Evolutionary conservation across 2,329 filamentous ascomycete species (phyloP), one percentile per base, ranked within the genome.

Genomic region (Fusarium hainanense): DNA sequence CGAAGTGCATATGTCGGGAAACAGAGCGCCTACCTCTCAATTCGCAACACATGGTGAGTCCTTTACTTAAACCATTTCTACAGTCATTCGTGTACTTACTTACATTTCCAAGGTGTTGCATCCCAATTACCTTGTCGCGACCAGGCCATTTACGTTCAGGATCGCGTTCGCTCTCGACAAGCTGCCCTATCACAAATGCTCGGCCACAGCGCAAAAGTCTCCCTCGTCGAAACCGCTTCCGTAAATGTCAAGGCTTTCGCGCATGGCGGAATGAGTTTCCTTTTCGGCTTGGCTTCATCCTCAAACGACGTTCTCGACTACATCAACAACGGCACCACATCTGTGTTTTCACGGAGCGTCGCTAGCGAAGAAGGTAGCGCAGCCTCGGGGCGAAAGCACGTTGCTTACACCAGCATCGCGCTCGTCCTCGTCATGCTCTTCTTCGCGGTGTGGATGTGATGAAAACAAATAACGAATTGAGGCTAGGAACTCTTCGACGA

Each of bases 261-360:
- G 14, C 88, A 93, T 73, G 91, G 89, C 43, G 92, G 92, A 60
- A 95, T 97, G 78, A 97, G 97, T 78, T 81, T 93, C 56, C 90
- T 95, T 77, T 86, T 97, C 51, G 94, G 97, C 79, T 85, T 97
- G 64, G 94, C 94, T 75, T 80, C 85, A 50, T 97, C 91, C 77
- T 70, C 67, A 14, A 87, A 94, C 80, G 97, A 97, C 78, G 86
- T 92, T 3, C 88, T 93, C 13, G 93, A 92, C 47, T 92, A 97
- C 74, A 87, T 97, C 63, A 94, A 93, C 69, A 97, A 97, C 76
- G 94, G 97, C 79, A 91, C 96, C 63, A 89, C 97, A 74, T 91
- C 90, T 42, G 83, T 93, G 4, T 97, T 90, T 77, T 89, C 97
- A 81, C 94, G 97, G 80, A 91, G 93, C 51, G 92, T 85, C 54